Evolutionary conservation across 2,329 filamentous ascomycete species (phyloP).

Genomic region (Delphinella strobiligena): DNA sequence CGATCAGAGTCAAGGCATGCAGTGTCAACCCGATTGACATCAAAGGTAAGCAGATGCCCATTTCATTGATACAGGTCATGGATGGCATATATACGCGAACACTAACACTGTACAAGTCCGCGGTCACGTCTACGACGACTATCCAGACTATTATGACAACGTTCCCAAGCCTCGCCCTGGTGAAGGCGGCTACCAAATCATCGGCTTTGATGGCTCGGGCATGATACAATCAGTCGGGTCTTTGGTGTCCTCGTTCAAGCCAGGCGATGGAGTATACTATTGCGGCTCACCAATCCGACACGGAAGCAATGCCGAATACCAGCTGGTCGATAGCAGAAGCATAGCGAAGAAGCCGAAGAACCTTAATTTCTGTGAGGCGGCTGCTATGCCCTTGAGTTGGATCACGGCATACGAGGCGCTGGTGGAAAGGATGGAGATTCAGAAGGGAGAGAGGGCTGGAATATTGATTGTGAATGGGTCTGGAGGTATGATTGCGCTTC

Average conservation of each 20-base stretch:
- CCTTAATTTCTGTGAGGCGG: slow-evolving; percentile 28
- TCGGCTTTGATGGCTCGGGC: slow-evolving; percentile 33
- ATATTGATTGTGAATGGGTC: slow-evolving; percentile 36
- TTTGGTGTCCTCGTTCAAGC: slow-evolving; percentile 24
- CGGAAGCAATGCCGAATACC: slow-evolving; percentile 31
- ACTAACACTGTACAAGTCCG: slow-evolving; percentile 11
- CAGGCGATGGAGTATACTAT: slow-evolving; percentile 34
- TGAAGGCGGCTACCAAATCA: slow-evolving; percentile 21
- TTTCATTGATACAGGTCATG: no score
- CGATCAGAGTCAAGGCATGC: slow-evolving; percentile 22
- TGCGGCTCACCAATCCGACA: slow-evolving; percentile 26
- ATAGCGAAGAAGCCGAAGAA: slow-evolving; percentile 28
- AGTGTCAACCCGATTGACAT: slow-evolving; percentile 30
- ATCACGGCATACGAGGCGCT: slow-evolving; percentile 33
- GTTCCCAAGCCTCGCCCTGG: slow-evolving; percentile 13
- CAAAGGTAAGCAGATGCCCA: slow-evolving; percentile 16
- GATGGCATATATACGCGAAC: slow-evolving; percentile 15
- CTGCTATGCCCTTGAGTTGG: slow-evolving; percentile 33
- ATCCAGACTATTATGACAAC: slow-evolving; percentile 24
- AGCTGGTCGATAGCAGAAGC: slow-evolving; percentile 29
- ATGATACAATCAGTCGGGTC: slow-evolving; percentile 21
- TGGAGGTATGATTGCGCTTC: slow-evolving; percentile 21
- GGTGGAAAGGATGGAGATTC: slow-evolving; percentile 30
- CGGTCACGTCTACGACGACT: slow-evolving; percentile 23
- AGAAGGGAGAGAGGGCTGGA: slow-evolving; percentile 23